Base-by-base conservation (phyloP, 768 basidiomycete genomes). In the Kwoniella mangroviensis region DNA sequence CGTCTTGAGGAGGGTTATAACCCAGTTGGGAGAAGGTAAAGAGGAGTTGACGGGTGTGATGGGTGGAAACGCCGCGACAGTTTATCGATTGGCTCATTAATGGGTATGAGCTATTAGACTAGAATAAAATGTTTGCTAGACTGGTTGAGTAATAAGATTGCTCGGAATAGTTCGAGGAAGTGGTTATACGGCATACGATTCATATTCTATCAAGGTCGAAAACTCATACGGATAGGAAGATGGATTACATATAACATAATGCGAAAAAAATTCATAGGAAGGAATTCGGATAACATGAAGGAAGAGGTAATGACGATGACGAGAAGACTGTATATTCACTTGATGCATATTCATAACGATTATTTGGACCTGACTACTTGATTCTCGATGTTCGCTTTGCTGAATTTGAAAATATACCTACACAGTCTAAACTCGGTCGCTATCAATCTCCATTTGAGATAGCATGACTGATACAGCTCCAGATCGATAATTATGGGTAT, bases 21-120 rank as follows among this genome's bases (percentile, higher is more conserved):
- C 75, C 3, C 67, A 73, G 55, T 68, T 80, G 4, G 79, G 79
- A 0, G 77, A 75, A 59, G 77, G 63, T n/a, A 43, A 58, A n/a
- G 70, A 75, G n/a, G 79, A 72, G 11, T 65, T 80, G 54, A 65
- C 58, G 9, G 74, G 65, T 5, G 66, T 80, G 34, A 75, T 80
- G 68, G 76, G 76, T 15, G 72, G 28, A 0, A 76, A 70, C 43
- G 79, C 76, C n/a, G 59, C 58, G 17, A 63, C 51, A 56, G 73
- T 80, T 34, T 80, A 80, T 60, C 41, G 58, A n/a, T 42, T 60
- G 41, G 58, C 58, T 4, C 41, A 60, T 22, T 54, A n/a, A 24
- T 21, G 6, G 34, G 34, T 34, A 34, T 34, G 34, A 34, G 9
- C 34, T 7, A 34, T 7, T 34, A 1, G 34, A 34, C 34, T 7